These are phyloP conservation scores for Hypoxylon sp. DNA, from an alignment of 2,329 filamentous ascomycete species.

Conservation along the genomic window DNA sequence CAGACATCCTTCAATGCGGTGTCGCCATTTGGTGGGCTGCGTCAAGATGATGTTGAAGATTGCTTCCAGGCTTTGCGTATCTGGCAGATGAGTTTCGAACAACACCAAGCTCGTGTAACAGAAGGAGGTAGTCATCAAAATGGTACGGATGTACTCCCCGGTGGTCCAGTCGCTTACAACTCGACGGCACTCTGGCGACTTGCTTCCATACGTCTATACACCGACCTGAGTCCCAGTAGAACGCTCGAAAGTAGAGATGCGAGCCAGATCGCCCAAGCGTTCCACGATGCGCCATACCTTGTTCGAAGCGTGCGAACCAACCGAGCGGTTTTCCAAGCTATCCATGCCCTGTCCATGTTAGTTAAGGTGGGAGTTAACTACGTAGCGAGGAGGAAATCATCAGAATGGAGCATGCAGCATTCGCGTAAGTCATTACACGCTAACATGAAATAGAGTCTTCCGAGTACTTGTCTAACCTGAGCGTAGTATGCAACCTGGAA, in stretches of 20 bases:
- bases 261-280: conserved; percentile 68
- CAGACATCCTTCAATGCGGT: conserved; percentile 67
- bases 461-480: conserved; percentile 24
- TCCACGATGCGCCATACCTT: conserved; percentile 69
- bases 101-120: conserved; percentile 63
- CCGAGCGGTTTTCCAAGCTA: conserved; percentile 73
- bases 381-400: conserved; percentile 69
- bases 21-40: conserved; percentile 63
- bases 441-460: conserved; percentile 32
- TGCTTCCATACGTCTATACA: conserved; percentile 74
- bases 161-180: conserved; percentile 74
- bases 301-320: conserved; percentile 70
- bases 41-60: conserved; percentile 67
- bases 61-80: conserved; percentile 65
- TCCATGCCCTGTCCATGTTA: conserved; percentile 75
- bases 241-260: conserved; percentile 74
- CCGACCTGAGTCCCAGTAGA: conserved; percentile 71
- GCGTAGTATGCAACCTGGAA: conserved; percentile 69
- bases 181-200: conserved; percentile 70
- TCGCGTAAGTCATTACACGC: conserved; percentile 61
- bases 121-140: conserved; percentile 60
- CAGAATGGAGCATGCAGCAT: conserved; percentile 73
- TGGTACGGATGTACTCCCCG: conserved; percentile 63
- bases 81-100: conserved; percentile 71
- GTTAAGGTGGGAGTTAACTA: conserved; percentile 73